Conservation (phyloP, 2,329 filamentous ascomycete species). For the Apiospora phragmitis region DNA sequence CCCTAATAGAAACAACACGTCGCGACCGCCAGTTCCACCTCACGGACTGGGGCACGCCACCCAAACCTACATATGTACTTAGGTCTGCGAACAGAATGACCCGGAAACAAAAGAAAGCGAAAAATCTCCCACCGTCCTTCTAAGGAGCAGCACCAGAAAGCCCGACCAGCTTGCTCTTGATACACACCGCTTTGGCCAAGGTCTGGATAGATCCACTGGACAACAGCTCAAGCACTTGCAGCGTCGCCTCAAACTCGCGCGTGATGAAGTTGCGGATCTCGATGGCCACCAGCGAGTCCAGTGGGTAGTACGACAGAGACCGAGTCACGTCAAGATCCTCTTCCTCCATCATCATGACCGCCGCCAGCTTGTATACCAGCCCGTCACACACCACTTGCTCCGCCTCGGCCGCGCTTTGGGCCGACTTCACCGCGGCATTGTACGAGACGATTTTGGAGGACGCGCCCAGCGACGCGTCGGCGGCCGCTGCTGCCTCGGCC, state of each 20-base stretch:
- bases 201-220: slow-evolving; percentile 52
- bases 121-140: not conserved
- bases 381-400: slow-evolving; percentile 45
- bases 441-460: slow-evolving; percentile 39
- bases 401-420: slow-evolving; percentile 45
- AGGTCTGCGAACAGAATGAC: not conserved
- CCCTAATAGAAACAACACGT: not conserved
- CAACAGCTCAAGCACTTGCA: slow-evolving; percentile 57
- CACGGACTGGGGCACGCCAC: not conserved
- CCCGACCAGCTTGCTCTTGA: slow-evolving; percentile 45
- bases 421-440: slow-evolving; percentile 43
- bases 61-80: not conserved
- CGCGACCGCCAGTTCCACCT: not conserved
- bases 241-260: slow-evolving; percentile 48
- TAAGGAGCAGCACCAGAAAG: slow-evolving; percentile 15
- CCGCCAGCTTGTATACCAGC: slow-evolving; percentile 47
- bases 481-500: slow-evolving; percentile 40
- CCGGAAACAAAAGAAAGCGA: not conserved
- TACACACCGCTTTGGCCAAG: slow-evolving; percentile 47
- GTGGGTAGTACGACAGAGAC: slow-evolving; percentile 41
- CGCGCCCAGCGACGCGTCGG: slow-evolving; percentile 29
- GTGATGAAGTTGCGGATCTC: slow-evolving; percentile 53
- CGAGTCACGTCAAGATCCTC: slow-evolving; percentile 49
- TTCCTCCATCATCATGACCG: slow-evolving; percentile 48
- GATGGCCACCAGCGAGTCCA: slow-evolving; percentile 51